Evolutionary conservation across 2,329 filamentous ascomycete species (phyloP).

Genomic region (Phoma herbarum): DNA sequence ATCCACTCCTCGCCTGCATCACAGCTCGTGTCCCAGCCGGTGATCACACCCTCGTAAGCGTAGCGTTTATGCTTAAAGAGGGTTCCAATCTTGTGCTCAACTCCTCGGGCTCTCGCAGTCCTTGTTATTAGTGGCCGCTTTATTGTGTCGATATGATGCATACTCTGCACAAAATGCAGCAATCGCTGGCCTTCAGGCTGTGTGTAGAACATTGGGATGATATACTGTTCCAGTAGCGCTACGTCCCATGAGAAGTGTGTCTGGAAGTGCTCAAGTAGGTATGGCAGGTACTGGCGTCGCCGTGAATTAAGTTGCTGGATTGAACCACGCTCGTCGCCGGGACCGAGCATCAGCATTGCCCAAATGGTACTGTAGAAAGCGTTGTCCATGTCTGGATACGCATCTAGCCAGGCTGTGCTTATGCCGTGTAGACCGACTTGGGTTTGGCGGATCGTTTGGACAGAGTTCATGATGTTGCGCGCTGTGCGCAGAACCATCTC

Average conservation of each 20-base stretch:
- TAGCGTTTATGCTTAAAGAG: constrained; percentile 86
- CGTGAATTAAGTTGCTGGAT: constrained; percentile 39
- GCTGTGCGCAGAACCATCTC: constrained; percentile 78
- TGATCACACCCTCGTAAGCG: constrained; percentile 80
- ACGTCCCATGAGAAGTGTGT: constrained; percentile 75
- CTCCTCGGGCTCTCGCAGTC: constrained; percentile 23
- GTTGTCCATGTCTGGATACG: constrained; percentile 61
- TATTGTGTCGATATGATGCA: constrained; percentile 65
- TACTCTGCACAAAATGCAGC: constrained; percentile 62
- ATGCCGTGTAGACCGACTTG: constrained; percentile 34
- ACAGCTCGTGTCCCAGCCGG: constrained; percentile 80
- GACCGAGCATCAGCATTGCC: constrained; percentile 63
- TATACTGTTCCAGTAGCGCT: constrained; percentile 73
- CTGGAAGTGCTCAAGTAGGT: constrained; percentile 71
- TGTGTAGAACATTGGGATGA: constrained; percentile 67
- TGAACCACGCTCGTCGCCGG: constrained; percentile 38
- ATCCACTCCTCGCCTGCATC: constrained; percentile 70
- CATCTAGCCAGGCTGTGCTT: constrained; percentile 37
- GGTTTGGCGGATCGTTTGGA: constrained; percentile 60
- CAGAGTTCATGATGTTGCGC: constrained; percentile 80
- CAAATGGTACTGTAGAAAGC: constrained; percentile 79
- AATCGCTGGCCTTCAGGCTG: constrained; percentile 64
- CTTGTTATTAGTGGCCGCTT: constrained; percentile 52
- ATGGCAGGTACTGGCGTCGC: constrained; percentile 67
- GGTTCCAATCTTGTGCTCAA: constrained; percentile 69